Evolutionary conservation across 1,284 basidiomycete species (phyloP).

Genomic region (Pseudomicrostroma phylloplanum): DNA sequence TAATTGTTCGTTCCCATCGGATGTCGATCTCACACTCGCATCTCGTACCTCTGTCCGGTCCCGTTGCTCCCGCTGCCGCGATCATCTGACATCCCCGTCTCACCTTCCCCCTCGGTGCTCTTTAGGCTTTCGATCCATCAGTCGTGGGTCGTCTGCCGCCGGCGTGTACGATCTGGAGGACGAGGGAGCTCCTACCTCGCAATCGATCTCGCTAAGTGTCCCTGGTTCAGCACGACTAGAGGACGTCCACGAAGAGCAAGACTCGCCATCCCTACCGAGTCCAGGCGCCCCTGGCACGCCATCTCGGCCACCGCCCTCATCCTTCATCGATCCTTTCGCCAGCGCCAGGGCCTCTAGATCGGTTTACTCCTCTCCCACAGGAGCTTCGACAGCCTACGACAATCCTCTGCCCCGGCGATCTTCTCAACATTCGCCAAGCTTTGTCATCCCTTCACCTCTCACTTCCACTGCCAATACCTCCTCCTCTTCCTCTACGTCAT

Average conservation of each 20-base stretch:
- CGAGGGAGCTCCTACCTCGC: too few species aligned
- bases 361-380: conserved; percentile 8
- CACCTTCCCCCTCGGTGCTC: too few species aligned
- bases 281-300: conserved; percentile 13
- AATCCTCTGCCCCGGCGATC: conserved; percentile 18
- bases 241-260: conserved; percentile 20
- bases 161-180: conserved; percentile 36
- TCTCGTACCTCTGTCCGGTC: too few species aligned
- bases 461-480: conserved; percentile 10
- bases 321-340: conserved; percentile 14
- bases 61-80: too few species aligned
- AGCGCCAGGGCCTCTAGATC: conserved; percentile 11
- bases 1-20: too few species aligned
- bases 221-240: background rate
- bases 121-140: background rate
- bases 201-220: too few species aligned
- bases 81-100: too few species aligned
- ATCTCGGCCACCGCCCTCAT: background rate
- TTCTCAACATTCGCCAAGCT: background rate
- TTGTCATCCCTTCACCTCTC: conserved; percentile 10
- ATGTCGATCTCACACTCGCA: too few species aligned
- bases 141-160: conserved; percentile 23
- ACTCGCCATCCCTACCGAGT: conserved; percentile 17
- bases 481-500: conserved; percentile 18
- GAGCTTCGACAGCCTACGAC: conserved; percentile 16